These are phyloP conservation scores for Populus hybrid DNA, from an alignment of 441 rosid genomes.

Conservation along the genomic window DNA sequence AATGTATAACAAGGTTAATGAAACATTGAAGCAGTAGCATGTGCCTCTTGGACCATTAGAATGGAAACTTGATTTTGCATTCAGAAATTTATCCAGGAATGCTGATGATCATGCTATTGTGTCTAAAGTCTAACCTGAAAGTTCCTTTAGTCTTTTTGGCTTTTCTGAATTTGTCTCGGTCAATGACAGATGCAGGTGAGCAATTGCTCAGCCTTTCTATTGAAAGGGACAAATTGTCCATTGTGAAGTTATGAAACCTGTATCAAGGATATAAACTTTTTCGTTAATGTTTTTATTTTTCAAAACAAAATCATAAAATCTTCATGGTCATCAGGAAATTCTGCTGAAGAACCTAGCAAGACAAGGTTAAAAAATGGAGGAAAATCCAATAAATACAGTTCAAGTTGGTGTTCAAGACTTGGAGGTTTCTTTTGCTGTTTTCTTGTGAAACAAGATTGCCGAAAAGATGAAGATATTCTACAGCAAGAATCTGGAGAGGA, in stretches of 20 bases:
- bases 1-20: background rate
- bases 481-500: constrained; percentile 57
- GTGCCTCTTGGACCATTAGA: background rate
- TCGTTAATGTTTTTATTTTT: background rate
- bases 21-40: background rate
- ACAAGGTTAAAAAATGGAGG: constrained; percentile 38
- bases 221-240: background rate
- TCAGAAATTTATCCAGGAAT: background rate
- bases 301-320: background rate
- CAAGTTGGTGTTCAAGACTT: constrained; percentile 46
- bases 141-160: background rate
- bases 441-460: constrained; percentile 66
- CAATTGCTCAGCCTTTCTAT: background rate
- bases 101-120: background rate
- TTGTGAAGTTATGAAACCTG: background rate
- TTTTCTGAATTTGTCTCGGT: background rate
- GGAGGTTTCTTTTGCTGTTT: constrained; percentile 63
- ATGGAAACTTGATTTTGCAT: background rate
- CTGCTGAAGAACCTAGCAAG: constrained; percentile 54
- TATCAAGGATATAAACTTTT: constrained; percentile 3
- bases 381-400: constrained; percentile 34
- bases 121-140: background rate
- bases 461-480: constrained; percentile 49
- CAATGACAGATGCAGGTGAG: background rate
- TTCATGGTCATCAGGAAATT: constrained; percentile 40